Percentiles rank a stretch among this genome's conserved stretches.
Evolutionary conservation across 768 basidiomycete genomes (phyloP).

Genomic region (Macrolepiota dolichaula): DNA sequence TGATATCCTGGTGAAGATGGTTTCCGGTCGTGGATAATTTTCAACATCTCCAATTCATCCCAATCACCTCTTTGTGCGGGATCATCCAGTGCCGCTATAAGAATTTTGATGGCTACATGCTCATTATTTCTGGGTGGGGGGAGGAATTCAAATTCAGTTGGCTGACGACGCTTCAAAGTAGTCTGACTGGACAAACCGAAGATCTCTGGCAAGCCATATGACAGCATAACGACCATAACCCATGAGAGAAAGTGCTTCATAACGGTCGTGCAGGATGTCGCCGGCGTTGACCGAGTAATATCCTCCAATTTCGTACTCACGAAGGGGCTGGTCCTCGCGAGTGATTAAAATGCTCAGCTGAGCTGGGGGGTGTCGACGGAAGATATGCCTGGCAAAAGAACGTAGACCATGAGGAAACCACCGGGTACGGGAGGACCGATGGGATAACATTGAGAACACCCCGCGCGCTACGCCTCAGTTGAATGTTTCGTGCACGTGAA

Average conservation of each 20-base stretch:
- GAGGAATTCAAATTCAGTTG: neutral
- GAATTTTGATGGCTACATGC: slow-evolving; percentile 49
- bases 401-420: too few species aligned
- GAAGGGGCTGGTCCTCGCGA: neutral
- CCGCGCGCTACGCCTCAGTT: too few species aligned
- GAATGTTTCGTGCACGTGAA: too few species aligned
- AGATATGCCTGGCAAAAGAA: neutral
- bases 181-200: neutral
- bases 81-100: slow-evolving; percentile 38
- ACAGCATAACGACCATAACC: neutral
- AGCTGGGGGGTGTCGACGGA: neutral
- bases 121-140: slow-evolving; percentile 37
- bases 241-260: neutral
- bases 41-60: slow-evolving; percentile 48
- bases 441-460: too few species aligned
- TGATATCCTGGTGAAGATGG: slow-evolving; percentile 51
- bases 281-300: neutral
- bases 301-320: neutral
- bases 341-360: neutral
- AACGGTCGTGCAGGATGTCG: neutral
- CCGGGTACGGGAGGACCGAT: too few species aligned
- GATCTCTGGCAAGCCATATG: neutral
- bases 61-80: slow-evolving; percentile 5
- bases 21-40: slow-evolving; percentile 39
- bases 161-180: neutral